phyloP scores from a whole-genome alignment of 2,329 filamentous ascomycete species.

The Penicillium sp. region DNA sequence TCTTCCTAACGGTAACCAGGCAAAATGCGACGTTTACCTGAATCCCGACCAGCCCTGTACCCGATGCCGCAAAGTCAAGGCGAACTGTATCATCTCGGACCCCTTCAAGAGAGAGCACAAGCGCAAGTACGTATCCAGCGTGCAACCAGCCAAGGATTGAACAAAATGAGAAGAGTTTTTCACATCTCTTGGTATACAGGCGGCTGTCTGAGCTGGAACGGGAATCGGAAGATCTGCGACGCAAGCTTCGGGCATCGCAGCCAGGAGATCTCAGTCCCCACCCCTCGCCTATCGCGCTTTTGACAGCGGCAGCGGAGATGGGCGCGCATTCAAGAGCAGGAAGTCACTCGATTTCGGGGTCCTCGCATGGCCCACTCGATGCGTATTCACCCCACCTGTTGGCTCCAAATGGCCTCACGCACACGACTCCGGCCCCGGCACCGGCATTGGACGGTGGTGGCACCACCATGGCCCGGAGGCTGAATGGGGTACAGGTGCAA shows the following conservation, averaged over 20 bases:
- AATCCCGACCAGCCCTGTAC: slow-evolving; percentile 39
- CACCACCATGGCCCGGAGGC: slow-evolving; percentile 30
- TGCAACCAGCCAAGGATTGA: not conserved
- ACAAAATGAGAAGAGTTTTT: not conserved
- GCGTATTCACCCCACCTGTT: slow-evolving; percentile 26
- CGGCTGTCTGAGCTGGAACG: slow-evolving; percentile 41
- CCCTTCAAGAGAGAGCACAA: slow-evolving; percentile 48
- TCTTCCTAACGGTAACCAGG: slow-evolving; percentile 20
- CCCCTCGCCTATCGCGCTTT: slow-evolving; percentile 28
- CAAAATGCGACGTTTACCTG: slow-evolving; percentile 44
- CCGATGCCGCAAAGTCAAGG: slow-evolving; percentile 40
- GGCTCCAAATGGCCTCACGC: slow-evolving; percentile 20
- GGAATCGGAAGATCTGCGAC: slow-evolving; percentile 40
- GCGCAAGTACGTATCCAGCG: slow-evolving; percentile 34
- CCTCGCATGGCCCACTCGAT: slow-evolving; percentile 11
- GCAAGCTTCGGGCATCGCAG: slow-evolving; percentile 33
- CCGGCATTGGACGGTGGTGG: slow-evolving; percentile 14
- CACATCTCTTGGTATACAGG: slow-evolving; percentile 17
- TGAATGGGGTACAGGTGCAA: slow-evolving; percentile 34
- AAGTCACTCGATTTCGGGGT: slow-evolving; percentile 3
- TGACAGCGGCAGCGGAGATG: slow-evolving; percentile 36
- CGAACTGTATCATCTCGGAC: slow-evolving; percentile 43
- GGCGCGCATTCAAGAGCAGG: slow-evolving; percentile 21
- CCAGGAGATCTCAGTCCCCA: slow-evolving; percentile 18
- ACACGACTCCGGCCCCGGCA: slow-evolving; percentile 14